Evolutionary conservation across 1,284 basidiomycete species (phyloP), one percentile per base, ranked within the genome.

Genomic region (Ganoderma leucocontextum): DNA sequence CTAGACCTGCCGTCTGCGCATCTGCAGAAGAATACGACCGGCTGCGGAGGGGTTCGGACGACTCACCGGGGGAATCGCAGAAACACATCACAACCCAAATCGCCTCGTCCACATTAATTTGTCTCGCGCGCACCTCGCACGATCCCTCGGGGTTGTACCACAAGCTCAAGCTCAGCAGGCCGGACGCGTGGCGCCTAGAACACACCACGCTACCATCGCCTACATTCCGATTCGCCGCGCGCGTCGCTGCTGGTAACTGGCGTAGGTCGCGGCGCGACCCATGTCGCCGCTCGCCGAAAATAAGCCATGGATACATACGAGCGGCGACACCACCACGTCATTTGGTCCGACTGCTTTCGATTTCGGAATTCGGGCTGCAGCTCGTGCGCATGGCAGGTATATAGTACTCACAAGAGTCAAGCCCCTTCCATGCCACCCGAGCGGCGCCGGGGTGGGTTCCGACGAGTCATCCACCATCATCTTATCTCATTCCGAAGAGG

Each of bases 371-470:
- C 44, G 60, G 44, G 44, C 22, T 49, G 33, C 44, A 5, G 10
- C 39, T 29, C 22, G n/a, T 47, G 41, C 22, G 25, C 47, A 10
- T 8, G 1, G n/a, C 39, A 41, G 47, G 8, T 19, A 8, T 61
- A 13, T n/a, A 19, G 42, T 33, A 17, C 38, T 12, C 59, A 41
- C 38, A 36, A 35, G 1, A n/a, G 6, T 22, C 22, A 29, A 47
- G 19, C 25, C 57, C 39, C 60, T 44, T 53, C 49, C 64, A 63
- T 49, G 47, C 47, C 47, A 49, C 47, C 47, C 47, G 47, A 49
- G 47, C 47, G 47, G 47, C 47, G 47, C 47, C 47, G 47, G 4
- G 22, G 22, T 22, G 47, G n/a, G 47, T n/a, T 47, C 44, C 47
- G 47, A 53, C 47, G 47, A 53, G 62, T 33, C 49, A 55, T 9